phyloP scores from a whole-genome alignment of 495 filamentous ascomycete species.

The Neurospora sp. region DNA sequence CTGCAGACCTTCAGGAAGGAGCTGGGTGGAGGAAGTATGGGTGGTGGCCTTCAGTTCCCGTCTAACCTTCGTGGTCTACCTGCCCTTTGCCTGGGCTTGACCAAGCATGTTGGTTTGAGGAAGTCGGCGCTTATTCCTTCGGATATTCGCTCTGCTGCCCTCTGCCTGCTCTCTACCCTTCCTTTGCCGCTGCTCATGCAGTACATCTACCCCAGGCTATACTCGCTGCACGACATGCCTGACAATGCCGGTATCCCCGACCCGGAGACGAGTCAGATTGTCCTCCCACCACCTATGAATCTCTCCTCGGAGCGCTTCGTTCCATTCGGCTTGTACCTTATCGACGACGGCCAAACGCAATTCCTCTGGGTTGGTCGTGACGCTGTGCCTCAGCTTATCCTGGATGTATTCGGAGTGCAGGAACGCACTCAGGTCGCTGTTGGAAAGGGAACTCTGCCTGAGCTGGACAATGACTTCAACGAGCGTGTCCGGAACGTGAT shows the following conservation, averaged over 20 bases:
- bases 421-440: slow-evolving; percentile 77
- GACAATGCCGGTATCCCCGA: slow-evolving; percentile 82
- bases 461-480: slow-evolving; percentile 92
- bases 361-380: slow-evolving; percentile 96
- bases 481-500: slow-evolving; percentile 82
- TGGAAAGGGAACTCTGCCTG: slow-evolving; percentile 77
- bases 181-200: slow-evolving; percentile 87
- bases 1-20: slow-evolving; percentile 95
- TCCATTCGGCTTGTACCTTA: slow-evolving; percentile 92
- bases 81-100: slow-evolving; percentile 83
- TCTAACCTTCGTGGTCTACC: slow-evolving; percentile 81
- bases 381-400: slow-evolving; percentile 77
- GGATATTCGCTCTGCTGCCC: slow-evolving; percentile 86
- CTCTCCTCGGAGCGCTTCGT: slow-evolving; percentile 79
- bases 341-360: slow-evolving; percentile 94
- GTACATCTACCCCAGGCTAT: slow-evolving; percentile 91
- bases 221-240: slow-evolving; percentile 97
- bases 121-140: slow-evolving; percentile 94
- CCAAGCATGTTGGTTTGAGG: slow-evolving; percentile 91
- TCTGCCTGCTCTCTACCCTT: slow-evolving; percentile 85
- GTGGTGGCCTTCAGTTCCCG: slow-evolving; percentile 88
- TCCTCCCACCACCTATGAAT: slow-evolving; percentile 76
- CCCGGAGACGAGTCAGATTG: slow-evolving; percentile 72
- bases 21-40: slow-evolving; percentile 89
- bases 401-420: slow-evolving; percentile 79